phyloP scores from a whole-genome alignment of 2,329 filamentous ascomycete species.

The Chaetomium globosum region DNA sequence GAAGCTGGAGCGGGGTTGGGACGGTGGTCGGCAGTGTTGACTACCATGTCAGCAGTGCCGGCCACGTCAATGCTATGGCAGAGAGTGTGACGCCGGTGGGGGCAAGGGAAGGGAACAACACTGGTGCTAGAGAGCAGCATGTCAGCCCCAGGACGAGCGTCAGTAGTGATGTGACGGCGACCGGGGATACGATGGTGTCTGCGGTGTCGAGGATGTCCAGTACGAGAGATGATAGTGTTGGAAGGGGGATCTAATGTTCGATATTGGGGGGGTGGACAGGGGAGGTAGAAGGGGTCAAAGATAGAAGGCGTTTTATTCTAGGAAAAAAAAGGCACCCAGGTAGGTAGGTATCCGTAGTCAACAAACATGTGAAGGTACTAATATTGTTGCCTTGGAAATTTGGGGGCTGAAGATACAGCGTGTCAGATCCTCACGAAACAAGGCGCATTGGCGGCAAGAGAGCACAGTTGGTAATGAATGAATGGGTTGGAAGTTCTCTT shows the following conservation, averaged over 20 bases:
- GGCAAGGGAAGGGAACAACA: neutral
- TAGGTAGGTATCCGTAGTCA: neutral
- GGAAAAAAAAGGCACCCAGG: neutral
- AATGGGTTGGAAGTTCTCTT: no score
- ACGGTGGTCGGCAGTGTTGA: neutral
- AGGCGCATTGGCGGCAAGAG: no score
- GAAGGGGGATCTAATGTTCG: neutral
- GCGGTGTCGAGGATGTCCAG: constrained; percentile 19
- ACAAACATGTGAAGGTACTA: no score
- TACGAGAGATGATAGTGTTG: constrained; percentile 8
- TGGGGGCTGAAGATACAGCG: no score
- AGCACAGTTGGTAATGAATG: no score
- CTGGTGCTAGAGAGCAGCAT: neutral
- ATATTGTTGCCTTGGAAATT: no score
- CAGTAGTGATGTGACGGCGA: constrained; percentile 12
- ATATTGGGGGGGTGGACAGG: no score
- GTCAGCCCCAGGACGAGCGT: constrained; percentile 17
- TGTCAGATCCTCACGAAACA: no score
- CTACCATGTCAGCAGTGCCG: neutral
- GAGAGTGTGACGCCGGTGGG: neutral
- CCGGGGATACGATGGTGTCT: constrained; percentile 5
- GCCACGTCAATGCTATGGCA: neutral
- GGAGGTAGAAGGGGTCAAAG: neutral
- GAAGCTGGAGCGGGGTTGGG: constrained; percentile 27
- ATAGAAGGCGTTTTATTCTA: neutral